Base-by-base conservation (phyloP, 495 filamentous ascomycete species). In the Symbiotaphrina buchneri region DNA sequence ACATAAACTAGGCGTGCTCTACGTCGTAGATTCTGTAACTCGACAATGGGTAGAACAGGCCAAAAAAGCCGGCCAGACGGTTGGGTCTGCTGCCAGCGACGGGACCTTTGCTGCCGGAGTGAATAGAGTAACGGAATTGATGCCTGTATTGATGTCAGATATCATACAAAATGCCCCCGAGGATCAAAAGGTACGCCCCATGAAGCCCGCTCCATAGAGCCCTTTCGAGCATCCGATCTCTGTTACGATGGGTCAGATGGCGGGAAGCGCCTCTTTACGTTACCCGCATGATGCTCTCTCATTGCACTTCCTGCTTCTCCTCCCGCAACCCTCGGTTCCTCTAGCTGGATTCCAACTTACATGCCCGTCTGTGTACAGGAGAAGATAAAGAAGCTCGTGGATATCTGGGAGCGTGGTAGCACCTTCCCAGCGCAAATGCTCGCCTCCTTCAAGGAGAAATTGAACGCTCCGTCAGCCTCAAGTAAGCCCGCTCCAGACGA, bases 21-120 rank as follows among this genome's bases (percentile, higher is more conserved):
- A 97, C 73, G 83, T 95, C 59, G 80, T 97, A 90, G 90, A 97
- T 66, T 92, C 84, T 65, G 83, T 97, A 72, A 83, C 82, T 51
- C 78, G 87, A 55, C 81, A 84, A 56, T 97, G 90, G 83, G 68
- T 92, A 67, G 84, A 97, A 52, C 74, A 78, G 51, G 90, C 87
- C 39, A 83, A 80, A 52, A 69, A 70, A 41, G 64, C 73, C 38
- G 79, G 79, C 37, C 82, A 95, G 51, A 59, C 71, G 34, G 61
- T 82, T 45, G 77, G 73, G 47, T 65, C 61, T 42, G 58, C 65
- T 45, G 77, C 81, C 34, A 63, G 67, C 37, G 79, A 91, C 56
- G 87, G 87, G 39, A 94, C 85, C 28, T 92, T 70, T 58, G 81
- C 81, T 49, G 84, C 84, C 38, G 87, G 84, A 40, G 83, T 94